These are phyloP conservation scores for Blastocystis sp. DNA, from an alignment of 352 stramenopile genomes.

Conservation along the genomic window DNA sequence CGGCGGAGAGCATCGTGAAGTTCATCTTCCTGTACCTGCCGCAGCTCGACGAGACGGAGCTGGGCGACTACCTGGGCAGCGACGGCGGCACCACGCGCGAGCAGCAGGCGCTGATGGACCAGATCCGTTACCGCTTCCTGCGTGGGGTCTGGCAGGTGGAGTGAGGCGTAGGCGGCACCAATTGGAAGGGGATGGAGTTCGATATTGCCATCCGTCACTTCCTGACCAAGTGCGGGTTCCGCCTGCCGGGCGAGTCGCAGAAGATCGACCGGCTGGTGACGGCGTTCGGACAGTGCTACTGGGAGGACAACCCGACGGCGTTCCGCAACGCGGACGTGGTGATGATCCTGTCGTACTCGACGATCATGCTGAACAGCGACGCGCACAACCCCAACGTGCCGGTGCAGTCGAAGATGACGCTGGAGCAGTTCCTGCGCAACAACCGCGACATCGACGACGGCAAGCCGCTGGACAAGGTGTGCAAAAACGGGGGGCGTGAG, in stretches of 20 bases:
- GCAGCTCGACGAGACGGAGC: conserved; percentile 83
- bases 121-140: conserved; percentile 90
- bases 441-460: conserved; percentile 93
- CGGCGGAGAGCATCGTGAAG: conserved; percentile 81
- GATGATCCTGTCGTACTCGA: conserved; percentile 87
- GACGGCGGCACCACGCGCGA: conserved; percentile 75
- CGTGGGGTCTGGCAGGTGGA: conserved; percentile 91
- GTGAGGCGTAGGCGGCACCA: conserved; percentile 16
- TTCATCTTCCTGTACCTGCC: conserved; percentile 89
- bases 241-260: conserved; percentile 90
- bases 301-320: conserved; percentile 85
- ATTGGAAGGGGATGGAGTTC: conserved; percentile 82
- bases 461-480: conserved; percentile 78
- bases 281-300: conserved; percentile 94
- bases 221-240: conserved; percentile 91
- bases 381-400: conserved; percentile 82
- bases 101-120: conserved; percentile 80
- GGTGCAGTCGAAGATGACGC: conserved; percentile 89
- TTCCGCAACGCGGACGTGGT: conserved; percentile 81
- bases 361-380: conserved; percentile 99
- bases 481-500: not conserved
- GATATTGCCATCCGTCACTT: conserved; percentile 92
- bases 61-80: conserved; percentile 91
- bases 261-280: conserved; percentile 95
- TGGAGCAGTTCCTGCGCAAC: conserved; percentile 88